Evolutionary conservation across 192 early-diverging fungal species (phyloP).

Genomic region (Rhizoclosmatium globosum): DNA sequence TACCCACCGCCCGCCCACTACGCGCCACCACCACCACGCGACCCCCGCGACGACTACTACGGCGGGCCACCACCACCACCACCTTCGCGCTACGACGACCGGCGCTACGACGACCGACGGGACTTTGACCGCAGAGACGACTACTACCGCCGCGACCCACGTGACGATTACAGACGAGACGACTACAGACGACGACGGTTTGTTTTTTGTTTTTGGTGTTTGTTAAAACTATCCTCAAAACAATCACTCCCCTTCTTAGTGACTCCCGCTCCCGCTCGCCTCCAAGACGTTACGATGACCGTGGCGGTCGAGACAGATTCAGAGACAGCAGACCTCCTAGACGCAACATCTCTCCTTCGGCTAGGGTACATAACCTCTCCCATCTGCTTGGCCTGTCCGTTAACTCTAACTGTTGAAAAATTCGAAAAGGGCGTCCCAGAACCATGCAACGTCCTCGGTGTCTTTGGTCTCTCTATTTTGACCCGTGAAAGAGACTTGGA

Average conservation of each 20-base stretch:
- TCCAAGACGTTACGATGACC: background rate
- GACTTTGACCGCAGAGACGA: no score
- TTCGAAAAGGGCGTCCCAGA: conserved; percentile 18
- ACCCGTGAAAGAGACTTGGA: conserved; percentile 70
- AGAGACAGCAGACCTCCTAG: background rate
- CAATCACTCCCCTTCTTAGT: background rate
- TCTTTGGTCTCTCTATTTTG: conserved; percentile 69
- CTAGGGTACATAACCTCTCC: conserved; percentile 2
- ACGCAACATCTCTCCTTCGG: conserved; percentile 14
- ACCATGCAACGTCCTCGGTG: conserved; percentile 69
- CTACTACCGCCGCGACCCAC: background rate
- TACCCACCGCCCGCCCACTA: background rate
- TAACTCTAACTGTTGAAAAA: background rate
- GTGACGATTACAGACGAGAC: background rate
- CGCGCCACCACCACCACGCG: background rate
- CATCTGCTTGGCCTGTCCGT: background rate
- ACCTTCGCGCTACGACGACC: background rate
- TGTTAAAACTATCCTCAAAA: no score
- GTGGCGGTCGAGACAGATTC: conserved; percentile 7
- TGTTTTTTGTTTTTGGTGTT: background rate
- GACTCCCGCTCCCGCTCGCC: background rate
- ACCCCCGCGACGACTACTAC: background rate
- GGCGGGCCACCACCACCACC: background rate
- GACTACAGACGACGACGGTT: background rate
- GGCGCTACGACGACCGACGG: background rate